Evolutionary conservation across 2,329 filamentous ascomycete genomes (phyloP).

Genomic region (Fusarium buxicola): DNA sequence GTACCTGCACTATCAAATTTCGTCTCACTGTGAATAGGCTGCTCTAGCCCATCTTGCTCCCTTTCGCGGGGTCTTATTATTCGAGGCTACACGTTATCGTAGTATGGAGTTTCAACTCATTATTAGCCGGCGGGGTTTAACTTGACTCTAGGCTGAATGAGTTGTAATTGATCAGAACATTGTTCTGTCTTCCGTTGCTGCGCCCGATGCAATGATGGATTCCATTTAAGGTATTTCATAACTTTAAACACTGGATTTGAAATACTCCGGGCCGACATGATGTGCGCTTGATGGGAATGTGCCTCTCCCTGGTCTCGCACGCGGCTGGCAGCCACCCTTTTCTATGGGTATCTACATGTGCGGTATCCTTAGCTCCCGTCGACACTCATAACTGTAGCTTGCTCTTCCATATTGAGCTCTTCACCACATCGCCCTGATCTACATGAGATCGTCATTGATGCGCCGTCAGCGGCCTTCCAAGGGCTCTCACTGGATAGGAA

Average conservation of each 20-base stretch:
- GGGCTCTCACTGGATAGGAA: constrained; percentile 2
- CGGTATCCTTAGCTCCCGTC: constrained; percentile 16
- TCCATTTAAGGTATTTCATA: background rate
- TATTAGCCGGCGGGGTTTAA: constrained; percentile 12
- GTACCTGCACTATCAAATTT: constrained; percentile 32
- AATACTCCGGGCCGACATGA: constrained; percentile 2
- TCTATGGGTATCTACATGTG: constrained; percentile 26
- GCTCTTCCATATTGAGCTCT: constrained; percentile 13
- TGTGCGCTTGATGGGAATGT: constrained; percentile 18
- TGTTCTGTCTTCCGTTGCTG: background rate
- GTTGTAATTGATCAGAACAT: background rate
- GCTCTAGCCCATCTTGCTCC: constrained; percentile 8
- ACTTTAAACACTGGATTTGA: background rate
- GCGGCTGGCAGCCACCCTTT: constrained; percentile 31
- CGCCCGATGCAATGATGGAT: background rate
- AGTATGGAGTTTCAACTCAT: background rate
- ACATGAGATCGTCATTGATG: constrained; percentile 11
- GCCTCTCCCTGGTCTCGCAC: constrained; percentile 23
- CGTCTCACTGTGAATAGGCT: constrained; percentile 14
- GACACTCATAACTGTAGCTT: constrained; percentile 18
- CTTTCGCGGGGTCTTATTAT: constrained; percentile 34
- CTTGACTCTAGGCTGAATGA: background rate
- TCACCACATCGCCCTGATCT: constrained; percentile 15
- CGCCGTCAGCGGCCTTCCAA: constrained; percentile 2
- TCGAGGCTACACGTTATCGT: constrained; percentile 6